phyloP scores from a whole-genome alignment of 768 basidiomycete species.

The Collybia mongolica region DNA sequence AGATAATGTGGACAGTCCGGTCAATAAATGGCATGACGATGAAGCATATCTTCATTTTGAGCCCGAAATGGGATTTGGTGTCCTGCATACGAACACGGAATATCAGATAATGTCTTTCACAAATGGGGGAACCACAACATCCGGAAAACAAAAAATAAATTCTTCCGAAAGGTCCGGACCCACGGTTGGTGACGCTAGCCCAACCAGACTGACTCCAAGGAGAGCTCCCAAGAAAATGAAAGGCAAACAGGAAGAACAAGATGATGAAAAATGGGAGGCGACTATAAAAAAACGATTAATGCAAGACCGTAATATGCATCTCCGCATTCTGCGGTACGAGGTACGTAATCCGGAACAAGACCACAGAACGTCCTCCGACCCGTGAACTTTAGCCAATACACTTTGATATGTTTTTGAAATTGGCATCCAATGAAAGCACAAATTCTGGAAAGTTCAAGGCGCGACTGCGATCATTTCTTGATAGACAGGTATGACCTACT shows the following conservation, averaged over 20 bases:
- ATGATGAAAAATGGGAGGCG: conserved; percentile 41
- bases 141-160: no score
- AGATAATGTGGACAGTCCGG: not conserved
- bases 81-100: not conserved
- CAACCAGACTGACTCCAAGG: not conserved
- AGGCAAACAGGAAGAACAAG: conserved; percentile 16
- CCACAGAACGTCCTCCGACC: not conserved
- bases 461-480: conserved; percentile 50
- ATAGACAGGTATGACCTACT: conserved; percentile 44
- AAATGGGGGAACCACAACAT: not conserved
- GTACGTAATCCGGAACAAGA: conserved; percentile 27
- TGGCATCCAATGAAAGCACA: conserved; percentile 32
- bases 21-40: conserved; percentile 16
- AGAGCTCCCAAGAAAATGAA: conserved; percentile 15
- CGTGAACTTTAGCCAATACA: conserved; percentile 48
- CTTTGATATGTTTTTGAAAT: conserved; percentile 49
- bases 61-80: conserved; percentile 12
- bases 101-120: not conserved
- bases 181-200: not conserved
- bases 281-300: conserved; percentile 41
- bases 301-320: conserved; percentile 44
- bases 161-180: no score
- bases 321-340: conserved; percentile 66
- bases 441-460: conserved; percentile 30
- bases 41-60: conserved; percentile 34